Evolutionary conservation across 495 filamentous ascomycete species (phyloP).

Genomic region (Hypomontagnella monticulosa): DNA sequence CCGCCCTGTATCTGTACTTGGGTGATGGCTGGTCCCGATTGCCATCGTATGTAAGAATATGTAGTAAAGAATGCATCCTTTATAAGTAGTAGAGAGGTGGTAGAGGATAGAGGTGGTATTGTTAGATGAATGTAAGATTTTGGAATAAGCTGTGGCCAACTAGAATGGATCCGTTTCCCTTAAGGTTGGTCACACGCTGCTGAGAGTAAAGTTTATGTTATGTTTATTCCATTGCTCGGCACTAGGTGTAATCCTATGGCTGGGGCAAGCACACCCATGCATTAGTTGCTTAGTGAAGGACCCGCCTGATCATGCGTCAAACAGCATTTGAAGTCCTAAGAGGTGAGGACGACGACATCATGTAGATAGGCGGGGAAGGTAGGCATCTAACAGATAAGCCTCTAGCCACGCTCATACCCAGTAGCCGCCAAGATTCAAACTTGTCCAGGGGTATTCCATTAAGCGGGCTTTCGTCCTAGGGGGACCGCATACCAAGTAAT

Average conservation of each 20-base stretch:
- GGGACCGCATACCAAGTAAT: too few species aligned
- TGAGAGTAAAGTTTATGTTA: constrained; percentile 25
- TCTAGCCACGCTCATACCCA: neutral
- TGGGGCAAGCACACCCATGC: constrained; percentile 50
- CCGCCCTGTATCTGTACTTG: too few species aligned
- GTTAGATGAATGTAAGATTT: constrained; percentile 77
- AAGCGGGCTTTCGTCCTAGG: too few species aligned
- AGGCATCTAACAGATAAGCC: constrained; percentile 18
- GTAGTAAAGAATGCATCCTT: too few species aligned
- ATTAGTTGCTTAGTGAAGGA: constrained; percentile 61
- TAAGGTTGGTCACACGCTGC: constrained; percentile 51
- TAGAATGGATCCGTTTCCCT: constrained; percentile 61
- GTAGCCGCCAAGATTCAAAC: neutral
- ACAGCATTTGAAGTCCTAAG: constrained; percentile 71
- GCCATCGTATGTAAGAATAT: too few species aligned
- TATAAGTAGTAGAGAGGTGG: too few species aligned
- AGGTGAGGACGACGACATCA: neutral
- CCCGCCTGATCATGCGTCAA: constrained; percentile 72
- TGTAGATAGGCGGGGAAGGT: too few species aligned
- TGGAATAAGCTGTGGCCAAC: constrained; percentile 83
- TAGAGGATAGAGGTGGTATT: constrained; percentile 72
- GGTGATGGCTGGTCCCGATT: too few species aligned
- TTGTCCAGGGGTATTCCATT: too few species aligned
- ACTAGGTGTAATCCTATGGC: constrained; percentile 15
- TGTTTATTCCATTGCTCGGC: constrained; percentile 34